Conservation (phyloP, 768 basidiomycete species). For the Calocybe indica region DNA sequence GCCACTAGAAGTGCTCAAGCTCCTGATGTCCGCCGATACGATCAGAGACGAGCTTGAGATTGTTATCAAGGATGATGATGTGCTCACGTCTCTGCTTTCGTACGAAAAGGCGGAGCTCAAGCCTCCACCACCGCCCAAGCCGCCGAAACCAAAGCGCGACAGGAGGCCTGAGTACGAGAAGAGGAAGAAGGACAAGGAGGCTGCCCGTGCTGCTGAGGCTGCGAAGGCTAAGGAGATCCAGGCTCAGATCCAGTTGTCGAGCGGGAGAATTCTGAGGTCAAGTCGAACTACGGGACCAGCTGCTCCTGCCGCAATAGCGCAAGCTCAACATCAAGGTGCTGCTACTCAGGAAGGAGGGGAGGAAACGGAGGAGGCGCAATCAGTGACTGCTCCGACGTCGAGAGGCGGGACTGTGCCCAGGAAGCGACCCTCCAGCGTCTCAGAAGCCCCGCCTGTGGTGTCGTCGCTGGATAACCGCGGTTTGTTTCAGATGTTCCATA, state of each 20-base stretch:
- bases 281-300: too few species aligned
- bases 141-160: conserved; percentile 31
- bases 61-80: conserved; percentile 42
- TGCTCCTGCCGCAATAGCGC: too few species aligned
- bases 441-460: conserved; percentile 49
- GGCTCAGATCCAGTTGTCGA: too few species aligned
- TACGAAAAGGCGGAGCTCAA: conserved; percentile 62
- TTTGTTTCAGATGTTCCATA: conserved; percentile 78
- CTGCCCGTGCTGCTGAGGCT: conserved; percentile 14
- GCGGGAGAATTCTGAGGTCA: too few species aligned
- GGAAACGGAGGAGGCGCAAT: conserved; percentile 2
- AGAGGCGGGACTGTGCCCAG: conserved; percentile 9
- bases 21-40: conserved; percentile 46
- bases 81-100: conserved; percentile 61
- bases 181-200: conserved; percentile 17
- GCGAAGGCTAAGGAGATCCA: conserved; percentile 12
- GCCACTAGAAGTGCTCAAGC: conserved; percentile 46
- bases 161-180: conserved; percentile 35
- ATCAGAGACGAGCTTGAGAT: conserved; percentile 51
- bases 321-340: too few species aligned
- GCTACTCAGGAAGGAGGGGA: background rate
- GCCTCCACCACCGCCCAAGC: conserved; percentile 39
- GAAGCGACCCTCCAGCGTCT: conserved; percentile 23
- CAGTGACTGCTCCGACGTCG: conserved; percentile 21
- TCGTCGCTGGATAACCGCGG: conserved; percentile 65